phyloP scores from a whole-genome alignment of 2,329 filamentous ascomycete genomes.

The Aspergillus proliferans region DNA sequence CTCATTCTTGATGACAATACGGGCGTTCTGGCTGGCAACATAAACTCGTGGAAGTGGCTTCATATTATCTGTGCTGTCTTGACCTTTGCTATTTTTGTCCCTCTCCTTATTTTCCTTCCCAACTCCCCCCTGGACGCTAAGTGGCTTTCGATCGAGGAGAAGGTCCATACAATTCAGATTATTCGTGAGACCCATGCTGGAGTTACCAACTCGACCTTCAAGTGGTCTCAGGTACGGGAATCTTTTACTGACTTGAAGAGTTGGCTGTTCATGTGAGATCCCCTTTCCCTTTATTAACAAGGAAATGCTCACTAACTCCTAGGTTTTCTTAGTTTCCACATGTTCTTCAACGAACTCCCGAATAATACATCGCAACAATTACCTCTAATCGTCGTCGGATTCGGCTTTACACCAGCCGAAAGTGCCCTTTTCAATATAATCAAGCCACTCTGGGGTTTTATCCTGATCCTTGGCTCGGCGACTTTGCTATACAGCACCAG shows the following conservation, averaged over 20 bases:
- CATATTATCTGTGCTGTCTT: constrained; percentile 5
- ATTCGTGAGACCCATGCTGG: constrained; percentile 5
- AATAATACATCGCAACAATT: constrained; percentile 6
- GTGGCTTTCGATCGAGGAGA: constrained; percentile 6
- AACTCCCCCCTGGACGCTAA: constrained; percentile 6
- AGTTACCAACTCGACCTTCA: constrained; percentile 4
- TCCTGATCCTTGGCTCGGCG: constrained; percentile 4
- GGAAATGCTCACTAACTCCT: neutral
- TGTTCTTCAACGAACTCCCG: constrained; percentile 8
- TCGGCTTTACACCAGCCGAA: constrained; percentile 5
- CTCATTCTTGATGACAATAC: constrained; percentile 9
- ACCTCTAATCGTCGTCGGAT: constrained; percentile 4
- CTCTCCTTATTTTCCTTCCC: constrained; percentile 4
- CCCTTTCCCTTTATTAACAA: neutral
- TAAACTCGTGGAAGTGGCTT: constrained; percentile 7
- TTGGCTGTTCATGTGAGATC: constrained; percentile 5
- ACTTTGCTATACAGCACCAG: constrained; percentile 2
- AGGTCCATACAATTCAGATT: constrained; percentile 6
- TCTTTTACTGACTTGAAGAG: constrained; percentile 4
- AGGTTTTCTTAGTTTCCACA: constrained; percentile 1
- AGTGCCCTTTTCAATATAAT: constrained; percentile 7
- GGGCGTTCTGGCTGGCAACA: constrained; percentile 2
- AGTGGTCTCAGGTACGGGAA: constrained; percentile 5
- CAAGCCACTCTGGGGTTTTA: constrained; percentile 4
- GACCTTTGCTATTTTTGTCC: constrained; percentile 5